Conservation (phyloP, 2,329 filamentous ascomycete species). For the Alternaria sp. region DNA sequence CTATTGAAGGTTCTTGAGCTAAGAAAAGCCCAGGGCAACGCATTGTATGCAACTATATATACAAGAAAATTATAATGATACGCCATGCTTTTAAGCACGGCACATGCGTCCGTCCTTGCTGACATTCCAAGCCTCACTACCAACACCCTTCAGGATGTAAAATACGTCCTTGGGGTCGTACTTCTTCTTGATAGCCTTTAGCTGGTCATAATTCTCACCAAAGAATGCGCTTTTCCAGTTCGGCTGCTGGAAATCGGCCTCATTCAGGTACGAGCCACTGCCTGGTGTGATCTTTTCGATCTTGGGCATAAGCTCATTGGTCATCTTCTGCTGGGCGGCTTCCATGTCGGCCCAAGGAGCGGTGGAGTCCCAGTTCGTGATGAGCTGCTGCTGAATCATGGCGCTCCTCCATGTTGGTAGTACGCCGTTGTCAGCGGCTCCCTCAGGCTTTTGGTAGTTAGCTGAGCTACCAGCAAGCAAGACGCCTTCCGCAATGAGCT, state of each 20-base stretch:
- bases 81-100: background rate
- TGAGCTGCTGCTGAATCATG: constrained; percentile 31
- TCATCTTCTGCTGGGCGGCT: constrained; percentile 25
- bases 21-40: background rate
- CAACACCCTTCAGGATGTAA: constrained; percentile 32
- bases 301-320: constrained; percentile 37
- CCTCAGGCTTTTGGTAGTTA: constrained; percentile 27
- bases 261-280: constrained; percentile 44
- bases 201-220: constrained; percentile 30
- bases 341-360: constrained; percentile 23
- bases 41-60: background rate
- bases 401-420: constrained; percentile 37
- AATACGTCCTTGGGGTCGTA: constrained; percentile 40
- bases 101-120: constrained; percentile 28
- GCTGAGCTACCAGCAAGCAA: constrained; percentile 29
- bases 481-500: constrained; percentile 26
- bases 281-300: constrained; percentile 32
- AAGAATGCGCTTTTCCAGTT: constrained; percentile 40
- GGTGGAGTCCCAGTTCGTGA: constrained; percentile 33
- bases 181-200: constrained; percentile 33
- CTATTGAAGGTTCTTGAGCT: background rate
- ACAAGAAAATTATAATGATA: background rate
- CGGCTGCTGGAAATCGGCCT: constrained; percentile 38
- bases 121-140: constrained; percentile 32
- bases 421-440: constrained; percentile 31